Base-by-base conservation (phyloP, 2,329 filamentous ascomycete species). In the Sporothrix brunneoviolacea region DNA sequence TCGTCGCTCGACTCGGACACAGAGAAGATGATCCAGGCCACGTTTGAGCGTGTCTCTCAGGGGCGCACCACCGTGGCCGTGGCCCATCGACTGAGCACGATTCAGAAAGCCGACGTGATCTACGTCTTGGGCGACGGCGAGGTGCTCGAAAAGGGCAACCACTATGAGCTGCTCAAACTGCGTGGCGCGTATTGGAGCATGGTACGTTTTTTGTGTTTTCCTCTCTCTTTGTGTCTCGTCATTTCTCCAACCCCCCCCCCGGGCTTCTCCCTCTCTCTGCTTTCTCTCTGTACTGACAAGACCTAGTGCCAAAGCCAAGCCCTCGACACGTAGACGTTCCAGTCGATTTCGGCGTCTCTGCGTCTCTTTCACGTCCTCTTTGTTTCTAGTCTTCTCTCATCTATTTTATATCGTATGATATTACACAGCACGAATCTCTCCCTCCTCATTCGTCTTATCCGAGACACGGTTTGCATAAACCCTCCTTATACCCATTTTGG, bases 91-190 rank as follows among this genome's bases (percentile, higher is more conserved):
- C 65, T 86, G 8, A 72, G 76, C 0, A 86, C 83, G 1, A 84
- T 86, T 40, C 82, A 85, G 62, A 80, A 82, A 55, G 83, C 83
- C 0, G 82, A 86, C 58, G 68, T 82, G 38, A 86, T 86, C 53
- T 86, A 83, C 49, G 82, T 86, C 28, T 81, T 86, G 59, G 82
- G 85, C 57, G 72, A 77, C 51, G 82, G 82, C 18, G 66, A 63
- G 59, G 73, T 86, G 38, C 76, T 83, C 2, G 83, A 86, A 63
- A 74, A 70, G 45, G 83, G 83, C 2, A 77, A 72, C 16, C 82
- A 86, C 57, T 60, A 66, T 4, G 69, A 76, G 48, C 58, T 78
- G 50, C 61, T 74, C 62, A 68, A 62, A 32, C 70, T 68, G 52
- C 69, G 68, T 57, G 73, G 74, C 21, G 69, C 73, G 30, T 80